Percentiles rank a stretch among this genome's conserved stretches.
Conservation (phyloP, 805 yeast genomes). For the Candida michaelii region DNA sequence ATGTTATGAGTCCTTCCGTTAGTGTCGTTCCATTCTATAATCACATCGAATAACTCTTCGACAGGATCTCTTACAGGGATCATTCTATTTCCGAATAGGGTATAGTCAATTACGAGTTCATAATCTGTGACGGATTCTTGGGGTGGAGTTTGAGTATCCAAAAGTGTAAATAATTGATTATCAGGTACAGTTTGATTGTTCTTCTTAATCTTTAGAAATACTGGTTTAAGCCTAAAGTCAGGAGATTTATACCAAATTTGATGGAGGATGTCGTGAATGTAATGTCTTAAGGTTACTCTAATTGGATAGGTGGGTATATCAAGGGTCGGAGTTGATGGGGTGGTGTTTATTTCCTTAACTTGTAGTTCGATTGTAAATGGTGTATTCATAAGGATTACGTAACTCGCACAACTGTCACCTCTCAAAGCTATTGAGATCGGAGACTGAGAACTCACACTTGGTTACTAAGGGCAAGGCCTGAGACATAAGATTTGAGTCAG, state of each 20-base stretch:
- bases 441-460: too few relatives aligned
- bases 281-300: conserved; percentile 25
- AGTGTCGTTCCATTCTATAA: conserved; percentile 17
- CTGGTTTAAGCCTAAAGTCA: conserved; percentile 25
- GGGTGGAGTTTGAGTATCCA: conserved; percentile 12
- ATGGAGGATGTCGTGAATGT: conserved; percentile 22
- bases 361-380: conserved; percentile 17
- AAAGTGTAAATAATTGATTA: conserved; percentile 10
- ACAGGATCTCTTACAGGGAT: conserved; percentile 27
- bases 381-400: too few relatives aligned
- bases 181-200: conserved; percentile 12
- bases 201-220: conserved; percentile 18
- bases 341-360: conserved; percentile 9
- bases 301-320: conserved; percentile 13
- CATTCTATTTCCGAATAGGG: conserved; percentile 18
- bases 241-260: conserved; percentile 31
- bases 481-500: too few relatives aligned
- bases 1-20: conserved; percentile 11
- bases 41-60: conserved; percentile 24
- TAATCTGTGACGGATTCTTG: conserved; percentile 9
- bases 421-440: too few relatives aligned
- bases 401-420: too few relatives aligned
- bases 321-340: conserved; percentile 1
- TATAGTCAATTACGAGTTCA: conserved; percentile 24
- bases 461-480: too few relatives aligned